Evolutionary conservation across 768 basidiomycete genomes (phyloP).

Genomic region (Cystofilobasidium capitatum): DNA sequence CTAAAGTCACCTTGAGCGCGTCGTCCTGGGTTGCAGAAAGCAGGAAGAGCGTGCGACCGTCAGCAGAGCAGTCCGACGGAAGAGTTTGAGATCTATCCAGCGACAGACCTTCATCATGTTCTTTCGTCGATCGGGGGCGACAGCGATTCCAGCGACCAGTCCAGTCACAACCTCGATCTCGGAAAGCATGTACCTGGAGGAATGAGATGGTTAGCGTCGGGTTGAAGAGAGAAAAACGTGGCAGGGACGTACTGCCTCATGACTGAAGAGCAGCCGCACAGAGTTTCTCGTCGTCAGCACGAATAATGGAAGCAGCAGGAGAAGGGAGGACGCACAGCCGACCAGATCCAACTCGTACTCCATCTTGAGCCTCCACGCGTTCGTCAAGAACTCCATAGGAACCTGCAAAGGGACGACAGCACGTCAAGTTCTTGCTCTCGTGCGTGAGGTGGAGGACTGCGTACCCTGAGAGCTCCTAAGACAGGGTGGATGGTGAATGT

Average conservation of each 20-base stretch:
- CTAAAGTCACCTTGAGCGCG: not conserved
- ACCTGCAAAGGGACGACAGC: not conserved
- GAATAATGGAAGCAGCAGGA: not conserved
- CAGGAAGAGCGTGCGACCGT: not conserved
- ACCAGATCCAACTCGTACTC: conserved; percentile 17
- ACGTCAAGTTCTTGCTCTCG: not conserved
- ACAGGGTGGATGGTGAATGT: not conserved
- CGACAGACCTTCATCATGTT: conserved; percentile 17
- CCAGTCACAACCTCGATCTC: conserved; percentile 13
- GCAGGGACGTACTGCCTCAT: conserved; percentile 12
- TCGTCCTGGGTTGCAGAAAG: not conserved
- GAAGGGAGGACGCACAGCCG: not conserved
- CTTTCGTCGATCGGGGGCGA: not conserved
- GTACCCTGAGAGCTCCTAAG: not conserved
- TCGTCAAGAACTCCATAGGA: not conserved
- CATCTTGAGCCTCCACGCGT: not conserved
- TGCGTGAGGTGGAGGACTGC: not conserved
- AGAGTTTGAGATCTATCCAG: not conserved
- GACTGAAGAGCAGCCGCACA: not conserved
- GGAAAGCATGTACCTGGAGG: conserved; percentile 9
- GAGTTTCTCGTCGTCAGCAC: not conserved
- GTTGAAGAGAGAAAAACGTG: not conserved
- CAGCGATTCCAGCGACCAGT: conserved; percentile 5
- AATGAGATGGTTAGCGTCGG: not conserved
- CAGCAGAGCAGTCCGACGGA: not conserved